Evolutionary conservation across 108 stramenopile species (phyloP).

Genomic region (Pseudonitzschia pungens): DNA sequence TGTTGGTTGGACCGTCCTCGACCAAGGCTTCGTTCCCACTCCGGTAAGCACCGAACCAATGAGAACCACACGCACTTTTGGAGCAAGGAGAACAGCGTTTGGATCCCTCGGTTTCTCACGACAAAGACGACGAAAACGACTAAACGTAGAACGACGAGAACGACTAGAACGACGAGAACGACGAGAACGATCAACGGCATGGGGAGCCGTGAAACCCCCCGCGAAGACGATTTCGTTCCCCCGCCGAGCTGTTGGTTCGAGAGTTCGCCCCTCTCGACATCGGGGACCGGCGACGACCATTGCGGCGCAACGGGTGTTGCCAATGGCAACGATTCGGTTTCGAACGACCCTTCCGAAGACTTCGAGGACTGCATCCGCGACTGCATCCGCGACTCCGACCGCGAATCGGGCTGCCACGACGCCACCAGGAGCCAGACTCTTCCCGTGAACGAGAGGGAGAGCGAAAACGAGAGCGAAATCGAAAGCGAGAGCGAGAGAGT

Average conservation of each 20-base stretch:
- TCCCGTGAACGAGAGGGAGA: not conserved
- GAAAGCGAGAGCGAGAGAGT: too few relatives aligned
- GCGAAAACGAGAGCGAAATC: not conserved
- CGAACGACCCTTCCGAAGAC: too few relatives aligned
- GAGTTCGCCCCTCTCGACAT: not conserved
- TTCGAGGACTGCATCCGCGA: too few relatives aligned
- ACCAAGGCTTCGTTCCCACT: too few relatives aligned
- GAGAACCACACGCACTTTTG: too few relatives aligned
- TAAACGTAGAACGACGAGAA: not conserved
- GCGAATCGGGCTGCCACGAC: not conserved
- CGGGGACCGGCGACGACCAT: not conserved
- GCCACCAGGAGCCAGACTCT: too few relatives aligned
- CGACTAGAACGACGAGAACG: not conserved
- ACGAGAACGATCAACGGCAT: too few relatives aligned
- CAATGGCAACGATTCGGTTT: too few relatives aligned
- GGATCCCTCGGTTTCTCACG: not conserved
- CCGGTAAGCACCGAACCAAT: too few relatives aligned
- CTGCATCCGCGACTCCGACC: not conserved
- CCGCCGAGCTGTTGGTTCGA: slow-evolving; percentile 44
- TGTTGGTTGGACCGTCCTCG: too few relatives aligned
- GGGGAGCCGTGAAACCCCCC: too few relatives aligned
- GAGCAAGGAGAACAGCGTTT: not conserved
- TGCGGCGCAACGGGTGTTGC: not conserved
- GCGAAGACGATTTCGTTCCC: slow-evolving; percentile 28
- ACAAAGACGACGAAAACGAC: not conserved